Percentiles rank a stretch among this genome's conserved stretches.
These are phyloP conservation scores for Monosporozyma aerobia DNA, from an alignment of 805 yeast genomes.

Conservation along the genomic window DNA sequence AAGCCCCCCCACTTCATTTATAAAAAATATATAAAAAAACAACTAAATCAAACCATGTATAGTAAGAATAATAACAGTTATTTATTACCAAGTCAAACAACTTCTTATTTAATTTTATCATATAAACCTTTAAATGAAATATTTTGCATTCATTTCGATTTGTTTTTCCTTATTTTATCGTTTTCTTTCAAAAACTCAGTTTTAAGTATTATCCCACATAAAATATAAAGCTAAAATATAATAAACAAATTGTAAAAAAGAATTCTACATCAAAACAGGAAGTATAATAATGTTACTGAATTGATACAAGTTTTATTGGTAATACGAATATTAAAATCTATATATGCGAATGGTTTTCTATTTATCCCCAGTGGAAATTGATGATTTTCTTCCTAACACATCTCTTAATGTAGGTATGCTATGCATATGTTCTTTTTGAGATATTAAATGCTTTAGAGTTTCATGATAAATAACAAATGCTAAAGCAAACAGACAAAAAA, in stretches of 20 bases:
- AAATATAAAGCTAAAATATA: neutral
- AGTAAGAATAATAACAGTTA: neutral
- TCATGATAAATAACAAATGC: constrained; percentile 3
- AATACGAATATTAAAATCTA: neutral
- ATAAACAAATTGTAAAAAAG: neutral
- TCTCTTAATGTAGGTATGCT: neutral
- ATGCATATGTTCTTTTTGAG: neutral
- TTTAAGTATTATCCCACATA: neutral
- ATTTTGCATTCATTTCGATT: neutral
- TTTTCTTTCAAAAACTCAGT: neutral
- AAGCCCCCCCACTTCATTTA: neutral
- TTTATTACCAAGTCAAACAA: neutral
- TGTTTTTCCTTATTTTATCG: neutral
- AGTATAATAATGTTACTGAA: neutral
- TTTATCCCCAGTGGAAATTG: neutral
- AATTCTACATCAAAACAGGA: neutral
- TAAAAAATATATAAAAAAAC: neutral
- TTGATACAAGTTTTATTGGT: neutral
- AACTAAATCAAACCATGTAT: neutral
- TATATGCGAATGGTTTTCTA: neutral
- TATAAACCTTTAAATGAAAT: neutral
- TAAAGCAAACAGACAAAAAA: constrained; percentile 9
- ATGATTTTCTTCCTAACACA: neutral
- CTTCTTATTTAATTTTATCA: neutral
- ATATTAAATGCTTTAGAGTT: neutral